Evolutionary conservation across 192 early-diverging fungal genomes (phyloP).

Genomic region (Paraglomus brasilianum): DNA sequence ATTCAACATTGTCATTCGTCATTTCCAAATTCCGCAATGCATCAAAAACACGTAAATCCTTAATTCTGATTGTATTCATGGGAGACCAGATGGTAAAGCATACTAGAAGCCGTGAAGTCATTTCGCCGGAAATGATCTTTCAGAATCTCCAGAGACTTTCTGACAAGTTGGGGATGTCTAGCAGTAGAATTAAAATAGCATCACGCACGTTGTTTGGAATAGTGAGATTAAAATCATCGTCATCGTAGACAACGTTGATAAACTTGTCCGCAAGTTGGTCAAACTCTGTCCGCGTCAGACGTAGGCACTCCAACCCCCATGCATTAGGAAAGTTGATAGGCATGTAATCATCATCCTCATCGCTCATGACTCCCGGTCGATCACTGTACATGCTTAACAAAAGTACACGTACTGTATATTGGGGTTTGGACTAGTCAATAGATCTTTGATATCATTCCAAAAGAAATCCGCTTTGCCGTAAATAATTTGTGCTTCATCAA

Average conservation of each 20-base stretch:
- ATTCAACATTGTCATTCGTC: neutral
- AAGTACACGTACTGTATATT: neutral
- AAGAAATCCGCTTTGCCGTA: no score
- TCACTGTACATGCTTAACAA: conserved; percentile 15
- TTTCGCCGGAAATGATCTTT: neutral
- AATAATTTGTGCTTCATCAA: no score
- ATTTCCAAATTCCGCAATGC: neutral
- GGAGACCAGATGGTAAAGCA: neutral
- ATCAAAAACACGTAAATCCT: neutral
- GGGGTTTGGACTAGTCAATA: no score
- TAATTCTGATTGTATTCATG: neutral
- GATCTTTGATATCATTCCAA: no score
- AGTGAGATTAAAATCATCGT: no score
- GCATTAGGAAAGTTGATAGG: neutral
- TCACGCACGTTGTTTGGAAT: no score
- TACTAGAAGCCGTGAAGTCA: neutral
- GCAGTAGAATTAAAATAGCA: no score
- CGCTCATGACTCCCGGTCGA: neutral
- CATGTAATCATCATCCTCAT: neutral
- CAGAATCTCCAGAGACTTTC: neutral
- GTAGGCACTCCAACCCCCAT: neutral
- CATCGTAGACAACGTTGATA: no score
- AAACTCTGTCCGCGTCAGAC: no score
- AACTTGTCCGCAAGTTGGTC: no score
- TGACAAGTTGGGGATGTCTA: neutral